Evolutionary conservation across 345 rosid genomes (phyloP).

Genomic region (Gossypium stocksii): DNA sequence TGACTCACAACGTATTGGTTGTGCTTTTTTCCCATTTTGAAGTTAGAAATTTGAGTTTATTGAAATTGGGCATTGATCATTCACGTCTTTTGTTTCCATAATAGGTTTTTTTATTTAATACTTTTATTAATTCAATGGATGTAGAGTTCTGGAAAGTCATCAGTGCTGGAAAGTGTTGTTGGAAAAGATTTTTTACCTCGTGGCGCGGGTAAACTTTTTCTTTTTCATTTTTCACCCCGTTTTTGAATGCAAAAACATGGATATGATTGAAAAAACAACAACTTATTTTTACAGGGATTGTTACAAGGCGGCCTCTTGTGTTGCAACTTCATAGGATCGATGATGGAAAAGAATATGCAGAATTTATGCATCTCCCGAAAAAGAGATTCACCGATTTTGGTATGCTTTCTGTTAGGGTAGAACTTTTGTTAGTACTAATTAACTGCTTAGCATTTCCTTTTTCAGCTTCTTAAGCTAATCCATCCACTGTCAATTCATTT

Average conservation of each 20-base stretch:
- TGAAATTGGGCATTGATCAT: neutral
- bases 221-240: neutral
- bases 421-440: neutral
- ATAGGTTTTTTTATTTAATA: conserved; percentile 14
- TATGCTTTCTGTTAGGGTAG: conserved; percentile 22
- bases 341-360: conserved; percentile 90
- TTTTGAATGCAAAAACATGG: conserved; percentile 1
- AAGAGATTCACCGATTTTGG: conserved; percentile 88
- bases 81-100: neutral
- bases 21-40: neutral
- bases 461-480: neutral
- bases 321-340: conserved; percentile 89
- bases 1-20: neutral
- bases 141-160: conserved; percentile 97
- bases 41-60: neutral
- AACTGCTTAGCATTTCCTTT: neutral
- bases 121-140: conserved; percentile 14
- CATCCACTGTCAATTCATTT: neutral
- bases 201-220: conserved; percentile 62
- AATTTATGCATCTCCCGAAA: conserved; percentile 92
- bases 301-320: conserved; percentile 95
- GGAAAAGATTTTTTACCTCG: conserved; percentile 98
- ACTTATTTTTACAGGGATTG: conserved; percentile 65
- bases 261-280: conserved; percentile 7
- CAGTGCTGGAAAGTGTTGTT: conserved; percentile 88